phyloP scores from a whole-genome alignment of 768 basidiomycete species.

The Boletus insuetus region DNA sequence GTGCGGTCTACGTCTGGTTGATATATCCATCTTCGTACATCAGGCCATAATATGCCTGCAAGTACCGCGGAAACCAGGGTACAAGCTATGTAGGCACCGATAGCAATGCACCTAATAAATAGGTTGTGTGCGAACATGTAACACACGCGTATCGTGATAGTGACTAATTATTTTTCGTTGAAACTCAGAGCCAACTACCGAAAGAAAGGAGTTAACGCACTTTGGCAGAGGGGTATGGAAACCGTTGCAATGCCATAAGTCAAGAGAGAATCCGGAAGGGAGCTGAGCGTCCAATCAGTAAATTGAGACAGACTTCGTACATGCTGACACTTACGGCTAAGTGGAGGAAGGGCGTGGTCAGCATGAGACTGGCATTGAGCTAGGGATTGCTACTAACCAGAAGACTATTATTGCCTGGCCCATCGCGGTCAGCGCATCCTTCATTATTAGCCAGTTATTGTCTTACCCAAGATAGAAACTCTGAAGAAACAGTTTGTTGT shows the following conservation, averaged over 20 bases:
- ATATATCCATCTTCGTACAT: no score
- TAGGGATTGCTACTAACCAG: not conserved
- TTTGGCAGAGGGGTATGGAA: conserved; percentile 16
- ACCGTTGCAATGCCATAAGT: not conserved
- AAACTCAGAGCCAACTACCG: not conserved
- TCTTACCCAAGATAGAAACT: conserved; percentile 8
- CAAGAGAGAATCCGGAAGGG: not conserved
- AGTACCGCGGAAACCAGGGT: not conserved
- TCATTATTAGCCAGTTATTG: not conserved
- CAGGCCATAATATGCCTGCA: no score
- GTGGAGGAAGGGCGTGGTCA: not conserved
- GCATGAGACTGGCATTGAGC: not conserved
- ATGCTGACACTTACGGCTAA: conserved; percentile 6
- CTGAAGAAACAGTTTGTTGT: not conserved
- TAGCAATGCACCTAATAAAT: not conserved
- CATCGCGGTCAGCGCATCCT: not conserved
- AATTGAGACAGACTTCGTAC: not conserved
- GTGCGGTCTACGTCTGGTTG: no score
- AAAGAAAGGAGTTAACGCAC: not conserved
- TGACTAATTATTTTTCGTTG: not conserved
- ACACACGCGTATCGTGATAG: conserved; percentile 20
- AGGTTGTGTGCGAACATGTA: conserved; percentile 9
- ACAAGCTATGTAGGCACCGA: no score
- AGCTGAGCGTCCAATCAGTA: not conserved
- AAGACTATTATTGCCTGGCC: not conserved